Evolutionary conservation across 1,284 basidiomycete genomes (phyloP).

Genomic region (Garcileccinum viscosum): DNA sequence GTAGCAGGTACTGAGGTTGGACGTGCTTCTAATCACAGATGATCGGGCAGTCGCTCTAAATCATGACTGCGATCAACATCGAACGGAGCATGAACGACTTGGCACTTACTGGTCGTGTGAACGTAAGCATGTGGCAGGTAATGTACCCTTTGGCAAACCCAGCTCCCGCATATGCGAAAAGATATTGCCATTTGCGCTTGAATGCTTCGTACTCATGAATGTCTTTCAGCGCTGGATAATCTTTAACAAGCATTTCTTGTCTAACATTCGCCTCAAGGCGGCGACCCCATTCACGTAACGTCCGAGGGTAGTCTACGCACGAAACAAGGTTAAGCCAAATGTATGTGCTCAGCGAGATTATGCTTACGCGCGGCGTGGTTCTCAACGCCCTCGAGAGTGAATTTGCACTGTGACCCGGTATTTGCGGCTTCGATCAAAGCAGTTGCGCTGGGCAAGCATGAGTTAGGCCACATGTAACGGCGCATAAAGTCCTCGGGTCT

Average conservation of each 20-base stretch:
- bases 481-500: conserved; percentile 89
- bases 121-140: conserved; percentile 77
- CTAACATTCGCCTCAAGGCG: conserved; percentile 71
- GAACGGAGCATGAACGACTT: not conserved
- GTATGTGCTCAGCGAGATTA: not conserved
- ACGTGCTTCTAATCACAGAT: conserved; percentile 36
- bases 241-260: conserved; percentile 59
- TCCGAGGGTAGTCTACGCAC: conserved; percentile 79
- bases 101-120: conserved; percentile 58
- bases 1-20: not conserved
- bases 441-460: conserved; percentile 84
- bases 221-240: conserved; percentile 64
- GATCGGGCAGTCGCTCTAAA: conserved; percentile 37
- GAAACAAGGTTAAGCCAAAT: conserved; percentile 11
- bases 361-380: conserved; percentile 81
- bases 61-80: conserved; percentile 9
- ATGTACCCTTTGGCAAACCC: conserved; percentile 80
- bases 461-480: conserved; percentile 93
- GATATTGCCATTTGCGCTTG: conserved; percentile 79
- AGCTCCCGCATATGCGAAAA: conserved; percentile 77
- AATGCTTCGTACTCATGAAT: conserved; percentile 63
- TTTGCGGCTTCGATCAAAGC: conserved; percentile 72
- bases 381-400: conserved; percentile 86
- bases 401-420: conserved; percentile 68
- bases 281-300: conserved; percentile 86